A percentile compares a stretch with the other conserved stretches of the same genome.
phyloP scores from a whole-genome alignment of 2,329 filamentous ascomycete genomes.

The Arthrobotrys entomopaga region DNA sequence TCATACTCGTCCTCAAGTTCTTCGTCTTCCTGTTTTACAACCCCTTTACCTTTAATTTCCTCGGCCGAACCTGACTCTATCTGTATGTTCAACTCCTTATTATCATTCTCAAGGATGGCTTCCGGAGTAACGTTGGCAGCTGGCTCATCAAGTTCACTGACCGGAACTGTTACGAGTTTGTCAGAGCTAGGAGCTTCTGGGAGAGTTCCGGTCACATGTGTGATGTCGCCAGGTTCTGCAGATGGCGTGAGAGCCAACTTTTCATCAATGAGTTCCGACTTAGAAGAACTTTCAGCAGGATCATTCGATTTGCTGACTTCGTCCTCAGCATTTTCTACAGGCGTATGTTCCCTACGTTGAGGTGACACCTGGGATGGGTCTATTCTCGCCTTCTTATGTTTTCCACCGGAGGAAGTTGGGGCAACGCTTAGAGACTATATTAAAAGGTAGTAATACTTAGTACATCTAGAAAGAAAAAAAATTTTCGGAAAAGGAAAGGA shows the following conservation, averaged over 20 bases:
- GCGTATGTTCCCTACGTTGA: conserved; percentile 12
- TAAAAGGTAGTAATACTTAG: conserved; percentile 14
- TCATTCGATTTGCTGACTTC: not conserved
- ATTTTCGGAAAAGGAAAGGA: not conserved
- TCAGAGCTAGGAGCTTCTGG: conserved; percentile 2
- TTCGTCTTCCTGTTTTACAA: conserved; percentile 15
- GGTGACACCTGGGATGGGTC: conserved; percentile 11
- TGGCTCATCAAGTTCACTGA: not conserved
- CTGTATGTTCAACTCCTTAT: not conserved
- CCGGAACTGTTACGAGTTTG: not conserved
- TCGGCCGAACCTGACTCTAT: not conserved
- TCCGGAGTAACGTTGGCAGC: not conserved
- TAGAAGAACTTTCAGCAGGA: not conserved
- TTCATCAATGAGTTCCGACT: not conserved
- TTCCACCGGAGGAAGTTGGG: conserved; percentile 15
- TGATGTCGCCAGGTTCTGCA: conserved; percentile 15
- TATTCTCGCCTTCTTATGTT: conserved; percentile 42
- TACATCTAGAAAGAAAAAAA: conserved; percentile 7
- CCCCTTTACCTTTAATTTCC: not conserved
- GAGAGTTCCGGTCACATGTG: conserved; percentile 26
- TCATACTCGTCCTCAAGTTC: not conserved
- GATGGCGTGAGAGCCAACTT: too few relatives aligned
- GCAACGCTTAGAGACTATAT: conserved; percentile 31
- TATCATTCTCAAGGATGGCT: not conserved
- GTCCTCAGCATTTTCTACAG: conserved; percentile 20